phyloP scores from a whole-genome alignment of 306 rosid genomes.

The Spatholobus suberectus region DNA sequence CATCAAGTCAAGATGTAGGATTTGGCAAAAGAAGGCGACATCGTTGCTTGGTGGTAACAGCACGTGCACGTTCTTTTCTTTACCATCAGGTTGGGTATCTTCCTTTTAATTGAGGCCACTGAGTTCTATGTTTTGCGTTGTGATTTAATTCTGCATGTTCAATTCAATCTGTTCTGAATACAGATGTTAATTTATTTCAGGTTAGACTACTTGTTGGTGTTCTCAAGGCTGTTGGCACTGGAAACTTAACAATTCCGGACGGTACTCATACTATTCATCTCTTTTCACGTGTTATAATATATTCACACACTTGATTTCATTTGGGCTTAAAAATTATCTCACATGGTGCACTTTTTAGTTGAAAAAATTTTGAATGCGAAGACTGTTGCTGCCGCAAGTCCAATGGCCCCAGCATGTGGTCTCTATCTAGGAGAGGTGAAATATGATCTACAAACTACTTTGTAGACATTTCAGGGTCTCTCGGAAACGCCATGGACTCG shows the following conservation, averaged over 20 bases:
- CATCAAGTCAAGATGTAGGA: constrained; percentile 52
- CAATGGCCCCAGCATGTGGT: constrained; percentile 98
- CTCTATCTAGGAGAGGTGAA: constrained; percentile 86
- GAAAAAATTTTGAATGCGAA: constrained; percentile 84
- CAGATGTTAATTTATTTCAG: constrained; percentile 46
- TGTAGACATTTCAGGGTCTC: constrained; percentile 25
- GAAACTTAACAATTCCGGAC: constrained; percentile 67
- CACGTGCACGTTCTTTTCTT: constrained; percentile 87
- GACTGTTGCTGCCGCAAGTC: constrained; percentile 75
- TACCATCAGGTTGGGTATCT: constrained; percentile 82
- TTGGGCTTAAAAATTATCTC: constrained; percentile 24
- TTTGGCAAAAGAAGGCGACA: constrained; percentile 80
- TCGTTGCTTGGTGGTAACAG: constrained; percentile 75
- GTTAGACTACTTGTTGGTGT: constrained; percentile 94
- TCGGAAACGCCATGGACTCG: not conserved
- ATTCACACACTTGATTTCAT: not conserved
- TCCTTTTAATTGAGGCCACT: constrained; percentile 5
- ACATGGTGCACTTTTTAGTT: constrained; percentile 56
- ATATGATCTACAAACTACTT: constrained; percentile 67
- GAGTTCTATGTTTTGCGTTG: constrained; percentile 22
- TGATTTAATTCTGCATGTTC: constrained; percentile 12
- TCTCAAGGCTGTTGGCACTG: constrained; percentile 81
- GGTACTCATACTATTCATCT: constrained; percentile 46
- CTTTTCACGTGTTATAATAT: not conserved
- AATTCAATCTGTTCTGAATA: constrained; percentile 20